A percentile compares a stretch with the other conserved stretches of the same genome.
phyloP scores from a whole-genome alignment of 768 basidiomycete genomes.

The Hygrocybe punicea region DNA sequence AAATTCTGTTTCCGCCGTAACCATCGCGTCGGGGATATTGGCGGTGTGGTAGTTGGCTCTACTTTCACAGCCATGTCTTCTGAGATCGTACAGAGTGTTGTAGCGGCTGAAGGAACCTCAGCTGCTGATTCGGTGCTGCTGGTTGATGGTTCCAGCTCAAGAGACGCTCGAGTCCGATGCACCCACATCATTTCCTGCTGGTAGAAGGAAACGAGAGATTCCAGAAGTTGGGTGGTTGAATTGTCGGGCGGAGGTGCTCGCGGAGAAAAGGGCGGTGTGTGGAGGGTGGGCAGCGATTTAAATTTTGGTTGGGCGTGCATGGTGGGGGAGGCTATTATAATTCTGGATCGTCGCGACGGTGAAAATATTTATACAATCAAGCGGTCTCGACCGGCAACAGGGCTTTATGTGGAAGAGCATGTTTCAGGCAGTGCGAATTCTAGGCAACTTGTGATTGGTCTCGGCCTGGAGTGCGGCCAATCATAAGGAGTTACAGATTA shows the following conservation, averaged over 20 bases:
- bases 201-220: constrained; percentile 64
- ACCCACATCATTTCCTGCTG: constrained; percentile 72
- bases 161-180: constrained; percentile 57
- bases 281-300: constrained; percentile 15
- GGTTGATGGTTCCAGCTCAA: constrained; percentile 39
- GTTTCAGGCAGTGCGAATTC: too few species aligned
- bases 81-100: constrained; percentile 1
- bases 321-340: constrained; percentile 9
- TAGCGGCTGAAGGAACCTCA: background rate
- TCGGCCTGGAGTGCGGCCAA: background rate
- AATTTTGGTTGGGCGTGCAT: constrained; percentile 19
- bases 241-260: constrained; percentile 26
- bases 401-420: too few species aligned
- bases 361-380: too few species aligned
- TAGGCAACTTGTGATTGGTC: too few species aligned
- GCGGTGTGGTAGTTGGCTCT: constrained; percentile 28
- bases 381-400: constrained; percentile 10
- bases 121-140: constrained; percentile 9
- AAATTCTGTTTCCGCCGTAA: constrained; percentile 57
- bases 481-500: constrained; percentile 1
- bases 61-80: constrained; percentile 23
- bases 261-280: constrained; percentile 34
- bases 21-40: constrained; percentile 41
- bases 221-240: constrained; percentile 56
- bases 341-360: background rate